Conservation (phyloP, 2,329 filamentous ascomycete genomes). For the Alternaria triticimaculans region DNA sequence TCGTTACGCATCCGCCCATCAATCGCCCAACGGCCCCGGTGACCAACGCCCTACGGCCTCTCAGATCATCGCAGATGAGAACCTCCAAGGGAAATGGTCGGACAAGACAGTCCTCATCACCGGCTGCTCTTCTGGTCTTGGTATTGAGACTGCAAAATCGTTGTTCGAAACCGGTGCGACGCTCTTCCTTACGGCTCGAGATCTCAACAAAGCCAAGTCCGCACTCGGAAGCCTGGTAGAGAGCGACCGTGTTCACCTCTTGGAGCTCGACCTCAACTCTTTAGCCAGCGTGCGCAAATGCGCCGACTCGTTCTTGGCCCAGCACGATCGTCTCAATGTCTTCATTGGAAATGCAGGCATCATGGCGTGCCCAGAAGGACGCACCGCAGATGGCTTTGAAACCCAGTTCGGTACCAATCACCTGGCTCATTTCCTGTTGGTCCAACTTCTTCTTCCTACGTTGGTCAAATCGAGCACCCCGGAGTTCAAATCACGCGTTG, state of each 20-base stretch:
- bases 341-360: conserved; percentile 31
- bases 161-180: conserved; percentile 56
- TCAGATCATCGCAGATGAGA: conserved; percentile 50
- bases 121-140: conserved; percentile 32
- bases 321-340: conserved; percentile 22
- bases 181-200: conserved; percentile 54
- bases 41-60: conserved; percentile 52
- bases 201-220: conserved; percentile 18
- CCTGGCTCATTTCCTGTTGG: conserved; percentile 62
- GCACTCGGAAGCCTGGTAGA: conserved; percentile 33
- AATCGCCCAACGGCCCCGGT: conserved; percentile 41
- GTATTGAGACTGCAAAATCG: conserved; percentile 43
- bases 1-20: conserved; percentile 15
- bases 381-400: conserved; percentile 52
- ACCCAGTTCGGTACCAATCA: conserved; percentile 62
- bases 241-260: conserved; percentile 24
- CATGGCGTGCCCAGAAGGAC: conserved; percentile 31
- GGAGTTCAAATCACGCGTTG: conserved; percentile 40
- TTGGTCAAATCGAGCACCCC: conserved; percentile 51
- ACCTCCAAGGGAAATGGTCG: conserved; percentile 14
- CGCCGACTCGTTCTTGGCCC: conserved; percentile 28
- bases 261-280: conserved; percentile 32
- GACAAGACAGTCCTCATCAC: conserved; percentile 36
- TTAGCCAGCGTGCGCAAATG: conserved; percentile 26
- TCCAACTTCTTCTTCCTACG: conserved; percentile 56